Evolutionary conservation across 495 filamentous ascomycete genomes (phyloP), one percentile per base, ranked within the genome.

Genomic region (Massariosphaeria phaeospora): DNA sequence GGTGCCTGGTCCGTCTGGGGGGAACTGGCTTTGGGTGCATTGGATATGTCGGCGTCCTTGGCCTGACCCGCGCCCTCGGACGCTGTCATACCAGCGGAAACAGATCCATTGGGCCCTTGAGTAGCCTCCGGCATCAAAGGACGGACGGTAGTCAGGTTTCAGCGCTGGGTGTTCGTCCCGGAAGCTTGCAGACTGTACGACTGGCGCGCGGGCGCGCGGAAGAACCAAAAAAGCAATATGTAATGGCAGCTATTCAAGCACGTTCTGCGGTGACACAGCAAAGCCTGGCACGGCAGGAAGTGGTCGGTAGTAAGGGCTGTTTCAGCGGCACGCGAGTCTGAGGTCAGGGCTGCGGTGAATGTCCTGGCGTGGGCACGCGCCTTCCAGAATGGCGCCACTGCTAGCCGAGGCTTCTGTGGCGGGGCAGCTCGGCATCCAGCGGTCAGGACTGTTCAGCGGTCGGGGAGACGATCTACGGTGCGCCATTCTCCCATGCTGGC

Each of bases 71-170:
- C 39, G 27, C 41, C 43, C 24, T 20, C 49, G 53, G 63, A 38
- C 25, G 60, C 41, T 40, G 50, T 63, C 63, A 61, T 61, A 50
- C 50, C 31, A 46, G 38, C 13, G n/a, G 60, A 2, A 20, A 29
- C 21, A 25, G 61, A 33, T 51, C 48, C 62, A 64, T 64, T 62
- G 43, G 61, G 20, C 25, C 26, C 40, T 52, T 56, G 61, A 55
- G 54, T 52, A 53, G 48, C 53, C 54, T 59, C 55, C 50, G 52
- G 43, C 61, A 63, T 64, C 52, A 55, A 66, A 31, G 40, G 36
- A 27, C 36, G 52, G 29, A 40, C 44, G 25, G 51, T 27, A 48
- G 33, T 44, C 51, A 52, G 35, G 46, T 47, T 56, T 53, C 61
- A 58, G 48, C 40, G 49, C 56, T 48, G 48, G 36, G 44, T 18